Evolutionary conservation across 805 yeast genomes (phyloP), one percentile per base, ranked within the genome.

Genomic region (Cyberlindnera euphorbiae): DNA sequence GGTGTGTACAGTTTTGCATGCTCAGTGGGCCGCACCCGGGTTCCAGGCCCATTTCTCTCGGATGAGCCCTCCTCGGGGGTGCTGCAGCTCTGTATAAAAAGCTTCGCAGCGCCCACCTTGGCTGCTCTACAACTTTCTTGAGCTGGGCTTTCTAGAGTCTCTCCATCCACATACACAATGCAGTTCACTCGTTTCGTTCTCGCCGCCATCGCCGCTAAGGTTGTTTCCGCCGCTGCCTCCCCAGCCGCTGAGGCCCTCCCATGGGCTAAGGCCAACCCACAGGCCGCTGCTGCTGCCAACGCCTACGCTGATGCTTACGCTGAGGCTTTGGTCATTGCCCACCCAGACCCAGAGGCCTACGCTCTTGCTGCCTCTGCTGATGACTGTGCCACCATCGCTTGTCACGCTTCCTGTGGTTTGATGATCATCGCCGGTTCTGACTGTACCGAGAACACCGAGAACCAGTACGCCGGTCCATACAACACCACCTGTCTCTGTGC

Each of bases 341-440:
- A 44, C 37, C 50, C 60, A 25, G 44, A 45, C 23, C 57, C 58
- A 15, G 36, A 46, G 23, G 59, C 59, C 6, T 35, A 43, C 24
- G 55, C 53, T 9, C 25, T 44, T 17, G 59, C 56, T 34, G 54
- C 46, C 24, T 39, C 47, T 17, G 58, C 47, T 13, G 49, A 39
- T 28, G 47, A 45, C 32, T 45, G 45, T 36, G 64, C 62, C 13
- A n/a, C 55, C 19, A 52, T 55, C 32, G 46, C 38, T 2, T 60
- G 65, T 41, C 64, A 60, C 41, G 49, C 57, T 32, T 28, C 42
- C 16, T 60, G 65, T 55, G 65, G 64, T 41, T 46, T 50, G 33
- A 45, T 59, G 28, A 58, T 58, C 29, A 40, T 49, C 22, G 56
- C 56, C 26, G 64, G 62, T 26, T 40, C 52, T 26, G 39, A 44